These are phyloP conservation scores for Lodderomyces parapsilosis DNA, from an alignment of 1,139 yeast genomes.

Conservation along the genomic window DNA sequence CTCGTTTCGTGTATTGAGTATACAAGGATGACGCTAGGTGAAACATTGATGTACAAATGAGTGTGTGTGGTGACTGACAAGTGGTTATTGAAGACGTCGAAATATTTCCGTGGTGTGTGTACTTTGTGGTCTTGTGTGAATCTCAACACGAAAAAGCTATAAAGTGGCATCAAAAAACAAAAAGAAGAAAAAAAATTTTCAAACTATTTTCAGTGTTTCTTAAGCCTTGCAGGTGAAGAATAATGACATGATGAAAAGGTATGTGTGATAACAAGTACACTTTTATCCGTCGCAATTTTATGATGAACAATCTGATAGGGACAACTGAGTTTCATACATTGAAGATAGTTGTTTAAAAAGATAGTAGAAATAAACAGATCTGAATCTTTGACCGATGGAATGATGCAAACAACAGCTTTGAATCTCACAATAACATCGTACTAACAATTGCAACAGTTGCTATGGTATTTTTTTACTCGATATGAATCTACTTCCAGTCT, in stretches of 20 bases:
- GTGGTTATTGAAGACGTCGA: too few relatives aligned
- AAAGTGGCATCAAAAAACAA: too few relatives aligned
- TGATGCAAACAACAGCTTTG: not conserved
- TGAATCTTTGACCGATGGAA: conserved; percentile 8
- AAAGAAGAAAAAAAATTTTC: too few relatives aligned
- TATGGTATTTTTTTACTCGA: not conserved
- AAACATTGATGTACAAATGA: too few relatives aligned
- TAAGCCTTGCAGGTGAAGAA: not conserved
- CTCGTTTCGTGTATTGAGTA: conserved; percentile 48
- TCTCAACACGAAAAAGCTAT: too few relatives aligned
- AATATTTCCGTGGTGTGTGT: too few relatives aligned
- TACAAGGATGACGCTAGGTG: conserved; percentile 48
- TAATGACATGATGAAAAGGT: not conserved
- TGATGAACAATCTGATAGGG: conserved; percentile 32
- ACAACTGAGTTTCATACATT: conserved; percentile 31
- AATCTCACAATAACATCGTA: not conserved
- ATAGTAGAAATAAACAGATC: conserved; percentile 17
- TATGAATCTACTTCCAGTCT: not conserved
- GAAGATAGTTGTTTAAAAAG: conserved; percentile 19
- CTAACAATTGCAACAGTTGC: not conserved
- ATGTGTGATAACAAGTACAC: conserved; percentile 2
- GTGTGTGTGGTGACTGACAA: too few relatives aligned
- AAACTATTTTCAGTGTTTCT: not conserved
- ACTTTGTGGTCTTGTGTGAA: too few relatives aligned
- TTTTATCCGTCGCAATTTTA: conserved; percentile 1